Conservation (phyloP, 106 monocot genomes). For the Allium sativum region DNA sequence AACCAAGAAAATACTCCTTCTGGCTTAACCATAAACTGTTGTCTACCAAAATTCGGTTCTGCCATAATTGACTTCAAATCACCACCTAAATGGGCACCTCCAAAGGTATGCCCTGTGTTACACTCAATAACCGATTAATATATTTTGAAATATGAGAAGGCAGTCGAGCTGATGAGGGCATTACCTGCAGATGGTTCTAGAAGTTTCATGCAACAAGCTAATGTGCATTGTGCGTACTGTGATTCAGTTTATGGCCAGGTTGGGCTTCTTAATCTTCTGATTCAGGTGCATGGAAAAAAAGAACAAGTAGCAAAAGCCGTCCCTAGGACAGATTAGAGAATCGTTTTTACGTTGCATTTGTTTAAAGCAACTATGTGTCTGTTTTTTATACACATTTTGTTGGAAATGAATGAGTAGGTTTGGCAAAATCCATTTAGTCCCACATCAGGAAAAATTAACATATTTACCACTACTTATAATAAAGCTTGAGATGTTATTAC, state of each 20-base stretch:
- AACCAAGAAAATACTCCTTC: not conserved
- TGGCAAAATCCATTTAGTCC: too few relatives aligned
- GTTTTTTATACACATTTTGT: too few relatives aligned
- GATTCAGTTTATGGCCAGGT: constrained; percentile 14
- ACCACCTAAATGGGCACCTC: not conserved
- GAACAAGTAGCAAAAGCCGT: too few relatives aligned
- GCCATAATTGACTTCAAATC: not conserved
- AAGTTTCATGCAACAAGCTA: constrained; percentile 24
- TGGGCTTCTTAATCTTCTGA: constrained; percentile 1
- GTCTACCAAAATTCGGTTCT: not conserved
- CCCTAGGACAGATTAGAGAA: too few relatives aligned
- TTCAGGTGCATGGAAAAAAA: constrained; percentile 7
- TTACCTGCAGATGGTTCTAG: constrained; percentile 18
- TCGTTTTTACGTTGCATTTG: too few relatives aligned
- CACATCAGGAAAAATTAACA: too few relatives aligned
- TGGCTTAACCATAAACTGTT: not conserved
- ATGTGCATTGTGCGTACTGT: constrained; percentile 35
- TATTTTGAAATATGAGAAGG: not conserved
- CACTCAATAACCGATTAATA: not conserved
- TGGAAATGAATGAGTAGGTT: too few relatives aligned
- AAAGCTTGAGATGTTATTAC: too few relatives aligned
- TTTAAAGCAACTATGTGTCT: too few relatives aligned
- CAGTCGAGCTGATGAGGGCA: constrained; percentile 5
- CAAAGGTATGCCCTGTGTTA: not conserved
- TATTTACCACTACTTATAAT: too few relatives aligned